Evolutionary conservation across 2,329 filamentous ascomycete genomes (phyloP).

Genomic region (Pseudopyricularia javanii): DNA sequence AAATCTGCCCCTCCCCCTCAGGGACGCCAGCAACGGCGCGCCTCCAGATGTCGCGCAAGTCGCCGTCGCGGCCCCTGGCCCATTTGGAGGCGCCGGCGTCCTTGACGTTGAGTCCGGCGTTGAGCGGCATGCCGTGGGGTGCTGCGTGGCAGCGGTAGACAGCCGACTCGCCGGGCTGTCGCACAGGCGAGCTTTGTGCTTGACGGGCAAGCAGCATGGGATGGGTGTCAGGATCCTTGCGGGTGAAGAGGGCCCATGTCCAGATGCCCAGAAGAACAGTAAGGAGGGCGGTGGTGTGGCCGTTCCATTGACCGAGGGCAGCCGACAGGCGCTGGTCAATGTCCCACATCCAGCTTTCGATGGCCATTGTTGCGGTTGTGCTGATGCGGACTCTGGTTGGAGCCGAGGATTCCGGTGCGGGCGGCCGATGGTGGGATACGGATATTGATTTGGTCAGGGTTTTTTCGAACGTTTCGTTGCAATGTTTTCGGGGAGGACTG

Average conservation of each 20-base stretch:
- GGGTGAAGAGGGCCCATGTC: conserved; percentile 57
- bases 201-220: conserved; percentile 84
- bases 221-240: conserved; percentile 78
- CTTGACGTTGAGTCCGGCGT: conserved; percentile 69
- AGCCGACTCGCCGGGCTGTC: conserved; percentile 75
- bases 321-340: conserved; percentile 60
- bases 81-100: conserved; percentile 71
- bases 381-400: too few relatives aligned
- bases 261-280: conserved; percentile 55
- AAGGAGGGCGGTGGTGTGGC: conserved; percentile 62
- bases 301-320: conserved; percentile 69
- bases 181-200: conserved; percentile 63
- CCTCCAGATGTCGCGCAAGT: conserved; percentile 85
- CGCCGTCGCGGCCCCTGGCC: conserved; percentile 72
- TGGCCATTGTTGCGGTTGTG: conserved; percentile 20
- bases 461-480: too few relatives aligned
- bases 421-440: too few relatives aligned
- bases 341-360: conserved; percentile 47
- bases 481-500: too few relatives aligned
- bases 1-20: conserved; percentile 46
- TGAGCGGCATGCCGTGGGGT: conserved; percentile 74
- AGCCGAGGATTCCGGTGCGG: too few relatives aligned
- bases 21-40: conserved; percentile 52
- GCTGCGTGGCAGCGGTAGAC: conserved; percentile 74
- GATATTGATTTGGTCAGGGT: too few relatives aligned